phyloP scores from a whole-genome alignment of 2,329 filamentous ascomycete genomes.

The Pestalotiopsis sp. region DNA sequence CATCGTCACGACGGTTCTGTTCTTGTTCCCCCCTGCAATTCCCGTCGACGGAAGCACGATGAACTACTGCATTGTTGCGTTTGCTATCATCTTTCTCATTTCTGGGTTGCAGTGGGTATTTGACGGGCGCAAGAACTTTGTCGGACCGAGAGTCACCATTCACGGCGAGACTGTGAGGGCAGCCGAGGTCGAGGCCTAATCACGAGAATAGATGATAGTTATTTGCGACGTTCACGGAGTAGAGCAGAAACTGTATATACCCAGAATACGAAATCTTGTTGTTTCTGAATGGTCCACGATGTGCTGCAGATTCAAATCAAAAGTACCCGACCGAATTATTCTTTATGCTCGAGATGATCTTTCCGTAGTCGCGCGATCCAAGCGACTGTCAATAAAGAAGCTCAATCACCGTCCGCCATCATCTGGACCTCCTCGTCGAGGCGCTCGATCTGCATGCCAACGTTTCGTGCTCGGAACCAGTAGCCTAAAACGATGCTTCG shows the following conservation, averaged over 20 bases:
- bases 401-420: too few relatives aligned
- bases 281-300: background rate
- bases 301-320: too few relatives aligned
- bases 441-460: too few relatives aligned
- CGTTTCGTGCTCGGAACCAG: background rate
- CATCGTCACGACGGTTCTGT: slow-evolving; percentile 72
- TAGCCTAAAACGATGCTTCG: background rate
- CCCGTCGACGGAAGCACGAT: slow-evolving; percentile 69
- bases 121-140: slow-evolving; percentile 50
- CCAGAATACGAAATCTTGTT: background rate
- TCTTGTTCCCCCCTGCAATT: slow-evolving; percentile 71
- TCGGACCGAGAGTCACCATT: slow-evolving; percentile 36
- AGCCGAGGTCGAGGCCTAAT: background rate
- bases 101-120: slow-evolving; percentile 42
- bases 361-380: too few relatives aligned
- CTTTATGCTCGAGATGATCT: too few relatives aligned
- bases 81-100: slow-evolving; percentile 52
- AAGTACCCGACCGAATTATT: too few relatives aligned
- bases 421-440: too few relatives aligned
- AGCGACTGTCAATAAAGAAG: too few relatives aligned
- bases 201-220: background rate
- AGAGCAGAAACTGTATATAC: background rate
- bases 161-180: slow-evolving; percentile 16
- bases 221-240: too few relatives aligned
- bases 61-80: slow-evolving; percentile 59